Percentiles rank a stretch among this genome's conserved stretches.
Conservation (phyloP, 139 green algal genomes). For the Chlamydomonas asymmetrica region DNA sequence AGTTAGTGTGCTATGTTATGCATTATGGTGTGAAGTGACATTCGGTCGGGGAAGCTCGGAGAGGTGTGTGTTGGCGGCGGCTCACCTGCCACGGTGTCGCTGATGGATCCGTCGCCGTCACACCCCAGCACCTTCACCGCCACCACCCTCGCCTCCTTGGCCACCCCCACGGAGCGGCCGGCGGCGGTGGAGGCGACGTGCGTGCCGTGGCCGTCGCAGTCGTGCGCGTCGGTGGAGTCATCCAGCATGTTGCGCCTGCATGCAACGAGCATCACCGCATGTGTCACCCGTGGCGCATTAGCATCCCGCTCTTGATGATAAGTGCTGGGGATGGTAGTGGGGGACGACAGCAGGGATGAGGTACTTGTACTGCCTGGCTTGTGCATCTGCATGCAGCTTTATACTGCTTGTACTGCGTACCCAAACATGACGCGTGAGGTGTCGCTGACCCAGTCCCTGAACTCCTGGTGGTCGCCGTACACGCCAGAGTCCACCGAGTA, state of each 20-base stretch:
- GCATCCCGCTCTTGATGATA: not conserved
- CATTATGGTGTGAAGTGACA: too few relatives aligned
- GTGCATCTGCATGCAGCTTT: too few relatives aligned
- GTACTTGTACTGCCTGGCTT: too few relatives aligned
- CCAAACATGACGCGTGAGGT: not conserved
- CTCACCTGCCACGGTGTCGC: conserved; percentile 61
- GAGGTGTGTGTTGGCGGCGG: not conserved
- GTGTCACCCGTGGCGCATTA: too few relatives aligned
- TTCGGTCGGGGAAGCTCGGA: too few relatives aligned
- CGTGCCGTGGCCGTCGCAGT: conserved; percentile 83
- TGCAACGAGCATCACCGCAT: too few relatives aligned
- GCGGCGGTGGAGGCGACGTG: conserved; percentile 70
- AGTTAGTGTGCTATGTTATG: too few relatives aligned
- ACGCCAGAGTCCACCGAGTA: conserved; percentile 76
- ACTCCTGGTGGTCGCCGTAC: conserved; percentile 63
- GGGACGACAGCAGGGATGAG: too few relatives aligned
- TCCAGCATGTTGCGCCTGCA: conserved; percentile 67
- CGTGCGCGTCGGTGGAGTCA: conserved; percentile 44
- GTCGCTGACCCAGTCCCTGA: conserved; percentile 34
- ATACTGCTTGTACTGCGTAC: too few relatives aligned
- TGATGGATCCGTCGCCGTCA: conserved; percentile 61
- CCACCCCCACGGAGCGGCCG: conserved; percentile 69
- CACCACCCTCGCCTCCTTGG: conserved; percentile 71
- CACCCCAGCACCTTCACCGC: conserved; percentile 79
- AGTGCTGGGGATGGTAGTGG: too few relatives aligned